Conservation (phyloP, 768 basidiomycete genomes). For the Roridomyces roridus region DNA sequence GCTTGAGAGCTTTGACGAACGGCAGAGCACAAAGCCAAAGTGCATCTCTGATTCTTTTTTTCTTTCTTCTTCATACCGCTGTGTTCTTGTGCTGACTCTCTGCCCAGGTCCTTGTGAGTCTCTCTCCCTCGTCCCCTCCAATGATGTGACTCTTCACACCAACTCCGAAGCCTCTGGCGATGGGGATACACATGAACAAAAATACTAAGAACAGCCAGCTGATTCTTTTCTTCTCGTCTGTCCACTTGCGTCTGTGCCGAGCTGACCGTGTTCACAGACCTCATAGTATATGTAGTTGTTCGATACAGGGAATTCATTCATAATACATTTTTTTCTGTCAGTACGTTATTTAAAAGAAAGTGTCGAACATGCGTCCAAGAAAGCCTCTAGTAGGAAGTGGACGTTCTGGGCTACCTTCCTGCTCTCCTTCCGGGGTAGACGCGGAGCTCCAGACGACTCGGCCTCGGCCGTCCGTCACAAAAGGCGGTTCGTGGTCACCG, state of each 20-base stretch:
- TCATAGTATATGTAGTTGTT: too few relatives aligned
- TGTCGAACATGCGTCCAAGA: conserved; percentile 32
- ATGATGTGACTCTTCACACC: conserved; percentile 56
- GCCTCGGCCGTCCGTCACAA: conserved; percentile 70
- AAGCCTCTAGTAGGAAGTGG: conserved; percentile 26
- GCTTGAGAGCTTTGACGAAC: conserved; percentile 63
- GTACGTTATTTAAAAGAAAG: conserved; percentile 27
- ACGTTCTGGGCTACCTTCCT: conserved; percentile 5
- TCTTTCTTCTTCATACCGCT: conserved; percentile 1
- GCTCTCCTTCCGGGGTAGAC: conserved; percentile 17
- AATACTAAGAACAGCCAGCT: conserved; percentile 73
- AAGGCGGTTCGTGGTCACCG: conserved; percentile 47
- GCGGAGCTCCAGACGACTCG: conserved; percentile 57
- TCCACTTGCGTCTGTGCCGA: background rate
- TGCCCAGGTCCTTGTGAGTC: conserved; percentile 11
- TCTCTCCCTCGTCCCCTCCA: conserved; percentile 25
- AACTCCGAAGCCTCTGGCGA: conserved; percentile 51
- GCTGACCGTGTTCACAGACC: background rate
- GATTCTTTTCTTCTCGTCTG: conserved; percentile 34
- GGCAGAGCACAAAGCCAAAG: conserved; percentile 76
- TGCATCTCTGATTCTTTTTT: conserved; percentile 61
- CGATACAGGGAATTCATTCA: background rate
- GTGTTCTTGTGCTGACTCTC: conserved; percentile 7
- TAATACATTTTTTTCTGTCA: background rate
- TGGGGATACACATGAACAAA: conserved; percentile 48